phyloP scores from a whole-genome alignment of 148 eudicot species.

The Rhododendron griersonianum region DNA sequence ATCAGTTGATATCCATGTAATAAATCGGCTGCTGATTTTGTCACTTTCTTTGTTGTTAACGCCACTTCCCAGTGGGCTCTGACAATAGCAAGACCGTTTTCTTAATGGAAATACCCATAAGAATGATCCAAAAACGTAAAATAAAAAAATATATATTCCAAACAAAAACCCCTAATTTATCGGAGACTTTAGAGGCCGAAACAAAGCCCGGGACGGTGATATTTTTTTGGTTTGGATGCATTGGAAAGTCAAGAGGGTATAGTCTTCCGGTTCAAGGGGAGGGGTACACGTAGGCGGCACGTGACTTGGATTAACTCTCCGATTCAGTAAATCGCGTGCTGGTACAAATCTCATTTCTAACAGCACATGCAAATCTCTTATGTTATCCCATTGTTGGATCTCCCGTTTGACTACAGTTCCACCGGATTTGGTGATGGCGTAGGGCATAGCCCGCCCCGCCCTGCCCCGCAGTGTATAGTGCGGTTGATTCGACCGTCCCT shows the following conservation, averaged over 20 bases:
- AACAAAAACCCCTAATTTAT: neutral
- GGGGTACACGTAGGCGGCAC: neutral
- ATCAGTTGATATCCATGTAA: too few species aligned
- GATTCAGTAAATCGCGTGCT: neutral
- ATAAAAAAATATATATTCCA: neutral
- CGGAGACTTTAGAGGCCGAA: neutral
- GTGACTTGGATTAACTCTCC: neutral
- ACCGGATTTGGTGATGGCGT: too few species aligned
- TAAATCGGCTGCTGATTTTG: too few species aligned
- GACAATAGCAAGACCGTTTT: too few species aligned
- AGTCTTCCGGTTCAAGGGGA: neutral
- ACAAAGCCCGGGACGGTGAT: neutral
- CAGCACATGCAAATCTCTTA: neutral
- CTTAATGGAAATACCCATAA: too few species aligned
- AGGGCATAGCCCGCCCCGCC: too few species aligned
- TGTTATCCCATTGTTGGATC: neutral
- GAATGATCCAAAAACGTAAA: neutral
- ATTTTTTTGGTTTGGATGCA: neutral
- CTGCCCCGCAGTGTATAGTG: too few species aligned
- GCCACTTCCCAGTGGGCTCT: too few species aligned
- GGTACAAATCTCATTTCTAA: neutral
- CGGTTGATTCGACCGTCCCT: fast-evolving
- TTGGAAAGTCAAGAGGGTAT: neutral
- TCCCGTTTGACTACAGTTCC: neutral
- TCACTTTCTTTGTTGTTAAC: too few species aligned